Percentiles rank a stretch among this genome's conserved stretches.
These are phyloP conservation scores for Amauroascus verrucosus DNA, from an alignment of 2,329 filamentous ascomycete species.

Conservation along the genomic window DNA sequence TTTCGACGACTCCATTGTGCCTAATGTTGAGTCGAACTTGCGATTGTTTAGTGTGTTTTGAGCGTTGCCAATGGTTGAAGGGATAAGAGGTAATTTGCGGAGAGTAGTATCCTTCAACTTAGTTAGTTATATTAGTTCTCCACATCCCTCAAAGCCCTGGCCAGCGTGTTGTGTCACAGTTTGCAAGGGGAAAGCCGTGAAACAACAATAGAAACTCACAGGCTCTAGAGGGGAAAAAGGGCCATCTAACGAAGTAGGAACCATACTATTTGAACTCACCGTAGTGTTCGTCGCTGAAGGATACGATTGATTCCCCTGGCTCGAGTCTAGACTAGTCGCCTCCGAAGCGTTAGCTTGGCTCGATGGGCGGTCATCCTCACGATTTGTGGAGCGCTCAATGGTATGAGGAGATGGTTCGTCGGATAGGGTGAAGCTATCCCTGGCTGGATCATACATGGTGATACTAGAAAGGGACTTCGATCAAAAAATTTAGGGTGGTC, in stretches of 20 bases:
- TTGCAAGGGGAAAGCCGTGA: neutral
- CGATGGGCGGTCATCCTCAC: neutral
- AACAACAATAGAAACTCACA: neutral
- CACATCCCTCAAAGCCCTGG: too few relatives aligned
- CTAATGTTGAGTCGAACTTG: neutral
- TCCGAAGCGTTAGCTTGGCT: slow-evolving; percentile 9
- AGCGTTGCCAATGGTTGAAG: neutral
- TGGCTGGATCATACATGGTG: slow-evolving; percentile 27
- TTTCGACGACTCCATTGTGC: neutral
- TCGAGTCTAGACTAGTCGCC: neutral
- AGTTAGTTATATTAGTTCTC: too few relatives aligned
- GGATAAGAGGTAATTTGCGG: neutral
- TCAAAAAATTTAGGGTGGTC: too few relatives aligned
- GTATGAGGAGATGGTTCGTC: slow-evolving; percentile 19
- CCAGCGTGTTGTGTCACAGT: neutral
- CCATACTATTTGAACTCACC: neutral
- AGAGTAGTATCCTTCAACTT: neutral
- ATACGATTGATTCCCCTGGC: neutral
- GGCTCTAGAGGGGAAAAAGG: neutral
- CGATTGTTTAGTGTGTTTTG: neutral
- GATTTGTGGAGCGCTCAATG: slow-evolving; percentile 13
- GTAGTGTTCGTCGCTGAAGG: neutral
- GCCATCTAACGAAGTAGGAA: neutral
- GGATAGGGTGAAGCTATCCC: slow-evolving; percentile 25
- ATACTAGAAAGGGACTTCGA: neutral